Conservation (phyloP, 208 protist species). For the Novymonas esmeraldas region DNA sequence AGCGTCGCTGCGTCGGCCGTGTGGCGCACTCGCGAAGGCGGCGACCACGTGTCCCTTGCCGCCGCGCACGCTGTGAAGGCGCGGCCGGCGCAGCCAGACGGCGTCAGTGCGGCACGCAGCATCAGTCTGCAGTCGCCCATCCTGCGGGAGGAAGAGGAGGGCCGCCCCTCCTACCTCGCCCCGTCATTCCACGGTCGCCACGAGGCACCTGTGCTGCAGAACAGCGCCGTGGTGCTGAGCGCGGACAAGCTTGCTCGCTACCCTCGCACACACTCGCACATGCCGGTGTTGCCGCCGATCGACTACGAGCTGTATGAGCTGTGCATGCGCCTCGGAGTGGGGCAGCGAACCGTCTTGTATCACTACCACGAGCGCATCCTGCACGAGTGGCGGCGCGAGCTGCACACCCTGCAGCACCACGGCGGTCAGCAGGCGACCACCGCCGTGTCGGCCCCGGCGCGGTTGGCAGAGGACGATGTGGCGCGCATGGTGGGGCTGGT, state of each 20-base stretch:
- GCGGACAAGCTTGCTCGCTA: conserved; percentile 71
- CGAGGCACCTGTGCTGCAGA: conserved; percentile 36
- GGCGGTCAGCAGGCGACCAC: background rate
- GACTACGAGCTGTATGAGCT: conserved; percentile 87
- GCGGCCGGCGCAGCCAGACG: conserved; percentile 18
- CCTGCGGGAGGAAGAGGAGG: conserved; percentile 64
- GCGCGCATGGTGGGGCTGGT: conserved; percentile 67
- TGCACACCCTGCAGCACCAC: conserved; percentile 30
- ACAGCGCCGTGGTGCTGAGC: conserved; percentile 36
- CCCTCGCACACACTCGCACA: conserved; percentile 48
- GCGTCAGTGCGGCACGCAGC: conserved; percentile 20
- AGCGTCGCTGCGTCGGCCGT: no score
- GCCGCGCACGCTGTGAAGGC: conserved; percentile 19
- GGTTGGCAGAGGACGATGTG: conserved; percentile 44
- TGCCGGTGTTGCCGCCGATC: conserved; percentile 64
- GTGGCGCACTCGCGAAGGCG: background rate
- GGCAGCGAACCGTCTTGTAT: conserved; percentile 46
- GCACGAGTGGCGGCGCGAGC: conserved; percentile 62
- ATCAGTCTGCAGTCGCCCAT: conserved; percentile 57
- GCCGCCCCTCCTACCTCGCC: conserved; percentile 39
- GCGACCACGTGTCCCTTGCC: conserved; percentile 2
- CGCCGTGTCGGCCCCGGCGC: background rate
- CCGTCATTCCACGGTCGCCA: conserved; percentile 65
- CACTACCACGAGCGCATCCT: conserved; percentile 81
- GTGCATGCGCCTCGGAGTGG: conserved; percentile 65